Conservation (phyloP, 2,329 filamentous ascomycete species). For the Exophiala viscosa region DNA sequence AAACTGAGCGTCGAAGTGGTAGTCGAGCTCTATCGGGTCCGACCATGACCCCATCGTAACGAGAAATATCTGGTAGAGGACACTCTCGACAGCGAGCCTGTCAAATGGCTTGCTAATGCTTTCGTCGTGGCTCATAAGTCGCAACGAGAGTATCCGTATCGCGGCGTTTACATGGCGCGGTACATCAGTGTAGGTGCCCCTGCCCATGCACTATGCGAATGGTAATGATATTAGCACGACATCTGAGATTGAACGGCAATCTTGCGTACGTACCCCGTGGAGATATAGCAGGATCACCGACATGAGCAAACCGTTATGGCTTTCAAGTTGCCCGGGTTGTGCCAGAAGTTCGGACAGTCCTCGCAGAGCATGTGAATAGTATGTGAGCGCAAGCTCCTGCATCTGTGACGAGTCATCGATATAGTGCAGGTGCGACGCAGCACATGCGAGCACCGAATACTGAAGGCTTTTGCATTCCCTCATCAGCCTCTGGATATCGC, state of each 20-base stretch:
- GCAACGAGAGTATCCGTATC: slow-evolving; percentile 15
- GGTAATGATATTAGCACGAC: background rate
- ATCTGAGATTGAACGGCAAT: background rate
- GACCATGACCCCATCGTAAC: slow-evolving; percentile 18
- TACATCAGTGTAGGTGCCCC: slow-evolving; percentile 18
- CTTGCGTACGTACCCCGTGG: slow-evolving; percentile 12
- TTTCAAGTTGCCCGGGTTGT: slow-evolving; percentile 5
- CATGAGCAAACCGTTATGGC: slow-evolving; percentile 16
- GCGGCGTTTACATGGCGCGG: slow-evolving; percentile 20
- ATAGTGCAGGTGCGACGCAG: slow-evolving; percentile 17
- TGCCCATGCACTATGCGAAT: slow-evolving; percentile 14
- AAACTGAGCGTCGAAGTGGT: slow-evolving; percentile 17
- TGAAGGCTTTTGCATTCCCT: slow-evolving; percentile 11
- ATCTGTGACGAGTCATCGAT: slow-evolving; percentile 13
- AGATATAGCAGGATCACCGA: slow-evolving; percentile 21
- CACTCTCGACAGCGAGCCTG: slow-evolving; percentile 18
- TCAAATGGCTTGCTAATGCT: slow-evolving; percentile 17
- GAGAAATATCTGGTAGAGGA: slow-evolving; percentile 20
- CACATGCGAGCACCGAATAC: slow-evolving; percentile 17
- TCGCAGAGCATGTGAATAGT: slow-evolving; percentile 16
- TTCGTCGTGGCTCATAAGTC: slow-evolving; percentile 5
- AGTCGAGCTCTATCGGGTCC: slow-evolving; percentile 4
- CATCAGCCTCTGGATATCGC: slow-evolving; percentile 19
- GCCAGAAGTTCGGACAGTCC: slow-evolving; percentile 14
- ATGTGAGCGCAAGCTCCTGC: slow-evolving; percentile 19